Evolutionary conservation across 192 early-diverging fungal genomes (phyloP).

Genomic region (Kappamyces sp.): DNA sequence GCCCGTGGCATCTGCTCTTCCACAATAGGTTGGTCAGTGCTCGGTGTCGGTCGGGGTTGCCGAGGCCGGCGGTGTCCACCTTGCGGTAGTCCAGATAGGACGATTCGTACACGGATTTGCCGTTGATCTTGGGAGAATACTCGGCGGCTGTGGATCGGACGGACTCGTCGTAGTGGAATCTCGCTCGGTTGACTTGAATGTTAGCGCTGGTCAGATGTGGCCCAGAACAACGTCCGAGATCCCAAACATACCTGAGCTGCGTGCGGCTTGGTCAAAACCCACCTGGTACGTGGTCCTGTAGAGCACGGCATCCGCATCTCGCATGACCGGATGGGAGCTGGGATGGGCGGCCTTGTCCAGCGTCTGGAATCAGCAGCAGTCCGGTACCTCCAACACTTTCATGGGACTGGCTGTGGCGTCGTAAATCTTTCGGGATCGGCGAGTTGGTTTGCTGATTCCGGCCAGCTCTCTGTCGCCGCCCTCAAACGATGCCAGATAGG

Average conservation of each 20-base stretch:
- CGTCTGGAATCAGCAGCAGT: background rate
- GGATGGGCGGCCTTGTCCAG: background rate
- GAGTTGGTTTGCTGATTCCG: constrained; percentile 2
- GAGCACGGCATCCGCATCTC: constrained; percentile 13
- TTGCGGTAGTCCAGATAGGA: too few species aligned
- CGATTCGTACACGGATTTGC: background rate
- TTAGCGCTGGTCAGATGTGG: background rate
- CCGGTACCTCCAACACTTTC: constrained; percentile 11
- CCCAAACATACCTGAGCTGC: background rate
- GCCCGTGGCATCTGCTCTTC: background rate
- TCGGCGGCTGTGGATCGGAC: constrained; percentile 7
- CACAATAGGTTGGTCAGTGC: constrained; percentile 17
- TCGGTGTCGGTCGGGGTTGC: constrained; percentile 9
- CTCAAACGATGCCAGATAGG: constrained; percentile 23
- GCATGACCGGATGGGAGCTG: constrained; percentile 1
- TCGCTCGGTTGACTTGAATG: background rate
- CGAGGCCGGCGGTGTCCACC: too few species aligned
- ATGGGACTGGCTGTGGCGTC: constrained; percentile 7
- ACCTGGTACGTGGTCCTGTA: constrained; percentile 14
- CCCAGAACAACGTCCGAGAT: background rate
- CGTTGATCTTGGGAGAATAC: background rate
- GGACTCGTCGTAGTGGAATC: background rate
- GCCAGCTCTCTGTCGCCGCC: constrained; percentile 7
- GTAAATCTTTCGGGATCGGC: constrained; percentile 2
- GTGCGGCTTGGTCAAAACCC: background rate